Evolutionary conservation across 805 yeast genomes (phyloP).

Genomic region (Saturnispora gosingensis): DNA sequence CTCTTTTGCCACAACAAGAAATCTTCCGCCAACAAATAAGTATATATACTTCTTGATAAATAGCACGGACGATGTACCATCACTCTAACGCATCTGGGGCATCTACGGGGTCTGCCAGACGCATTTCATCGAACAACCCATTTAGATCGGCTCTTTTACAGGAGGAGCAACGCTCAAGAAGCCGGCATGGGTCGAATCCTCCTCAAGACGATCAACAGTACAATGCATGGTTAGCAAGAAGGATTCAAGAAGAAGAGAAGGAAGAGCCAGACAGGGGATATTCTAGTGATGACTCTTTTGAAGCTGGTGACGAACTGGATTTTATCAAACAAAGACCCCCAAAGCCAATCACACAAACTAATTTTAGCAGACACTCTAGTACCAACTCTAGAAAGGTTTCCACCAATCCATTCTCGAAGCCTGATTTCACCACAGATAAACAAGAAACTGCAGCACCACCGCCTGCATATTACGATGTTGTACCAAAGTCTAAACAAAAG

Average conservation of each 20-base stretch:
- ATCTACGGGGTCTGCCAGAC: conserved; percentile 32
- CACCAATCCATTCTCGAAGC: conserved; percentile 10
- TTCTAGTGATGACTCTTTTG: conserved; percentile 31
- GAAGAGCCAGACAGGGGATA: conserved; percentile 28
- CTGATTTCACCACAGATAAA: background rate
- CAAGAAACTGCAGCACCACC: conserved; percentile 37
- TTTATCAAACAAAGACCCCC: conserved; percentile 5
- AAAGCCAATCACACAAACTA: conserved; percentile 7
- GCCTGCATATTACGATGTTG: conserved; percentile 64
- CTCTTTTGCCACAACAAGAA: background rate
- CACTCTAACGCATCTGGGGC: conserved; percentile 26
- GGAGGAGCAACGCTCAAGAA: conserved; percentile 18
- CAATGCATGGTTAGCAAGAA: conserved; percentile 46
- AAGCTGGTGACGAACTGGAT: conserved; percentile 17
- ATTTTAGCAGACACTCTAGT: conserved; percentile 14
- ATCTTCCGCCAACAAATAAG: background rate
- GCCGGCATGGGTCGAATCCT: conserved; percentile 11
- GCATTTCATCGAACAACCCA: conserved; percentile 64
- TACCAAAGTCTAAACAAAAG: conserved; percentile 30
- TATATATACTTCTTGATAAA: background rate
- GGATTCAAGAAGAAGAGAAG: conserved; percentile 18
- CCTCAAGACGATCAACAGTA: conserved; percentile 30
- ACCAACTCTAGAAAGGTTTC: conserved; percentile 11
- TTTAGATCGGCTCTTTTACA: conserved; percentile 42
- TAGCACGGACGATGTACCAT: conserved; percentile 18